Base-by-base conservation (phyloP, 306 rosid species). In the Fagus crenata region DNA sequence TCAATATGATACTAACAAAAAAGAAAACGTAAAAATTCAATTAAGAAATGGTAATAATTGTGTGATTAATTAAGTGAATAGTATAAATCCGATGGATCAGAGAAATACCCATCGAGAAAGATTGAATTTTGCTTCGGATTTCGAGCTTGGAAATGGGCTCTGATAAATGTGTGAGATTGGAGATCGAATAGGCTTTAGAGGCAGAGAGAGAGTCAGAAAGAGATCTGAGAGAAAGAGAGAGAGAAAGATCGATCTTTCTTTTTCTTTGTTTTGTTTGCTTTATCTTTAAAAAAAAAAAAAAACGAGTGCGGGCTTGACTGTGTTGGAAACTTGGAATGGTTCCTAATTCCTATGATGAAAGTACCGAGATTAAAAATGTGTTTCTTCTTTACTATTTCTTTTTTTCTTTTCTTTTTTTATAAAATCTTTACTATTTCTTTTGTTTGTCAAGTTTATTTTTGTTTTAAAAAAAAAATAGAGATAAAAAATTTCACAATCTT, bases 51-150 rank as follows among this genome's bases (percentile, higher is more conserved):
- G 76, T 54, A 6, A 72, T 75, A 68, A 77, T 39, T 72, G 36
- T 39, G 7, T 41, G 37, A 36, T 4, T n/a, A 37, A 46, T 46
- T 46, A 46, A 43, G 13, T 43, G 0, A 43, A 11, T 2, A 46
- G 59, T 39, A 69, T 22, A 71, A 68, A 75, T 82, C 84, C 15
- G 83, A 82, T 46, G 76, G 69, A 84, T 71, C 74, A 63, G 55
- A 80, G 51, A 33, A 78, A 51, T 60, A 59, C 46, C 59, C 81
- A 73, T 36, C 72, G 69, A 51, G 68, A 58, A 79, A 71, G 28
- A 71, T 18, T 93, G 89, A 92, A 87, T 87, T 75, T 54, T 42
- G 69, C 65, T 72, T 49, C 83, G 65, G 75, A 85, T 49, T 53
- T 79, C 64, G 43, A 81, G 58, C 80, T 75, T n/a, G 53, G 35